These are phyloP conservation scores for Diaporthe amygdali DNA, from an alignment of 2,329 filamentous ascomycete genomes.

Conservation along the genomic window DNA sequence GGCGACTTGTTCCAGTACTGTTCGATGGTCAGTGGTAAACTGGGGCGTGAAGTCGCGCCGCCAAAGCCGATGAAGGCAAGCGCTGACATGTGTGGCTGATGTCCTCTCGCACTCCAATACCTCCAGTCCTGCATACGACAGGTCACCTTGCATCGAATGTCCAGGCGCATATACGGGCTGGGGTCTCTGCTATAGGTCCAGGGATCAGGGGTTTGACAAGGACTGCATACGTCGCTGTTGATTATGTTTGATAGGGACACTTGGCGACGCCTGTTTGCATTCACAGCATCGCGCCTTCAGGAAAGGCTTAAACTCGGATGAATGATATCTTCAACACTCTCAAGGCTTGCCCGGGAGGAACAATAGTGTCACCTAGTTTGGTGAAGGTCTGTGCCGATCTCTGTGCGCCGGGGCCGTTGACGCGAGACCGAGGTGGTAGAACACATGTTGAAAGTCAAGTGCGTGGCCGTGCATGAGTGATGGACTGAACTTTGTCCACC, in stretches of 20 bases:
- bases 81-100: slow-evolving; percentile 9
- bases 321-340: background rate
- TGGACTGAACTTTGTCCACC: background rate
- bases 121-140: background rate
- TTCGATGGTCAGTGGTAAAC: no score
- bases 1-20: background rate
- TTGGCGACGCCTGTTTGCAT: background rate
- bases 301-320: background rate
- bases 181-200: background rate
- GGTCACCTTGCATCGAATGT: slow-evolving; percentile 1
- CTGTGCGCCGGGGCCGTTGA: background rate
- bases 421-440: background rate
- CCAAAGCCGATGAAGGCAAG: slow-evolving; percentile 9
- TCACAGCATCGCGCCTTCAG: background rate
- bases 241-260: background rate
- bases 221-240: background rate
- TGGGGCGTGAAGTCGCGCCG: background rate
- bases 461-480: background rate
- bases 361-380: background rate
- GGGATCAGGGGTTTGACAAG: background rate
- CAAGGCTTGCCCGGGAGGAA: background rate
- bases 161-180: slow-evolving; percentile 8
- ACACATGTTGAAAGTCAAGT: background rate
- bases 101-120: background rate
- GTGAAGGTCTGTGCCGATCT: background rate